Conservation (phyloP, 2,329 filamentous ascomycete genomes). For the Phialophora expanda region DNA sequence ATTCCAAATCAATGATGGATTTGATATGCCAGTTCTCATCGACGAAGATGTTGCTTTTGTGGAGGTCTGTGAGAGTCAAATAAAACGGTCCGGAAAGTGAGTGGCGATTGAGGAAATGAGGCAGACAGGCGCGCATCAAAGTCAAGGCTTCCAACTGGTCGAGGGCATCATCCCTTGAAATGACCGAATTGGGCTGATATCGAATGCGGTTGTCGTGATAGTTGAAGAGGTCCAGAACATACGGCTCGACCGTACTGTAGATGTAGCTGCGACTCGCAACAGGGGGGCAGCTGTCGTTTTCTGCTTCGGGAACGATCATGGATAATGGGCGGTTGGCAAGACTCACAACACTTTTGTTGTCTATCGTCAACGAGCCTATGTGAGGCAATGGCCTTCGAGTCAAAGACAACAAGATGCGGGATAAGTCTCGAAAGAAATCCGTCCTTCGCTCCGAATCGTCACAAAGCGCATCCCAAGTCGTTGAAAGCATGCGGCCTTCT, state of each 20-base stretch:
- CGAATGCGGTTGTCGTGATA: constrained; percentile 41
- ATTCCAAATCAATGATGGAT: constrained; percentile 47
- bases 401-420: constrained; percentile 40
- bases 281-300: constrained; percentile 41
- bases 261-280: constrained; percentile 38
- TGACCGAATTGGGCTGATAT: constrained; percentile 41
- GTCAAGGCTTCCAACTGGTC: constrained; percentile 38
- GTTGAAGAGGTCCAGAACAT: constrained; percentile 40
- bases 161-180: constrained; percentile 23
- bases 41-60: constrained; percentile 46
- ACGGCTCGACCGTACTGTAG: constrained; percentile 40
- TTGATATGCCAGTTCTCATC: constrained; percentile 45
- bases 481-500: constrained; percentile 34
- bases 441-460: constrained; percentile 23
- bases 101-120: constrained; percentile 42
- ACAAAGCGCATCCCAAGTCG: constrained; percentile 11
- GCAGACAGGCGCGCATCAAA: constrained; percentile 42
- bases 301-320: constrained; percentile 38
- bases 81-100: constrained; percentile 46
- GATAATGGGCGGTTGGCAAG: constrained; percentile 41
- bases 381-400: constrained; percentile 31
- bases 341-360: constrained; percentile 37
- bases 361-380: constrained; percentile 40
- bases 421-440: constrained; percentile 39
- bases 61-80: constrained; percentile 49